Evolutionary conservation across 352 stramenopile species (phyloP).

Genomic region (Phytophthora foliorum): DNA sequence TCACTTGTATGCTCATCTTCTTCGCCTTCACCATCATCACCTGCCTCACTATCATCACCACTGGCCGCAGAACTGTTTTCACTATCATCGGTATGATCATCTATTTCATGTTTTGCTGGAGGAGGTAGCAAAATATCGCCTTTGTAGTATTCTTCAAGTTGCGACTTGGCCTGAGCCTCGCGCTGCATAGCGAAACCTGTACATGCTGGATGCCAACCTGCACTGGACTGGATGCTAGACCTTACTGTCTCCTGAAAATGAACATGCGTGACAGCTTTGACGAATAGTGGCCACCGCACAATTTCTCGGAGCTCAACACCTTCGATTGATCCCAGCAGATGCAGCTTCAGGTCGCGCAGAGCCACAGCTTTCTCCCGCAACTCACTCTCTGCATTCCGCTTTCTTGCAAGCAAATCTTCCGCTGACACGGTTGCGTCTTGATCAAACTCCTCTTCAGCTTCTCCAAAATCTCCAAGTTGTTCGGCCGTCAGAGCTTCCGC

Average conservation of each 20-base stretch:
- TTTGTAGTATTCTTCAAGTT: constrained; percentile 54
- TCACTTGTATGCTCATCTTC: constrained; percentile 13
- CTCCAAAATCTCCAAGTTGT: constrained; percentile 15
- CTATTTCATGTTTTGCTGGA: constrained; percentile 68
- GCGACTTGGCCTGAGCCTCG: constrained; percentile 28
- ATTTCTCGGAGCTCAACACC: constrained; percentile 57
- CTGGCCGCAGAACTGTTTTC: constrained; percentile 74
- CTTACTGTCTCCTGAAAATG: constrained; percentile 50
- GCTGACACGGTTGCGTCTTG: constrained; percentile 1
- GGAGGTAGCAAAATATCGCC: constrained; percentile 64
- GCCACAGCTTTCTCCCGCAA: constrained; percentile 42
- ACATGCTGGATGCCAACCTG: constrained; percentile 55
- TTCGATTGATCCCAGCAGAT: constrained; percentile 69
- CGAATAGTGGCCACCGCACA: constrained; percentile 66
- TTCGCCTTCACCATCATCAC: constrained; percentile 26
- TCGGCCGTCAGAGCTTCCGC: not conserved
- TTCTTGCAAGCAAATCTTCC: constrained; percentile 39
- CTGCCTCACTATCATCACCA: constrained; percentile 46
- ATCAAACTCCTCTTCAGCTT: constrained; percentile 17
- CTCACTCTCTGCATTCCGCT: constrained; percentile 26
- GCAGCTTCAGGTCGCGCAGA: constrained; percentile 52
- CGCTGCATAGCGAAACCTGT: constrained; percentile 64
- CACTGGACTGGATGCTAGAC: constrained; percentile 25
- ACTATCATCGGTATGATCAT: constrained; percentile 85
- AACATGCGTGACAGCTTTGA: constrained; percentile 61